Conservation (phyloP, 106 monocot genomes). For the Acanthochlamys bracteata region DNA sequence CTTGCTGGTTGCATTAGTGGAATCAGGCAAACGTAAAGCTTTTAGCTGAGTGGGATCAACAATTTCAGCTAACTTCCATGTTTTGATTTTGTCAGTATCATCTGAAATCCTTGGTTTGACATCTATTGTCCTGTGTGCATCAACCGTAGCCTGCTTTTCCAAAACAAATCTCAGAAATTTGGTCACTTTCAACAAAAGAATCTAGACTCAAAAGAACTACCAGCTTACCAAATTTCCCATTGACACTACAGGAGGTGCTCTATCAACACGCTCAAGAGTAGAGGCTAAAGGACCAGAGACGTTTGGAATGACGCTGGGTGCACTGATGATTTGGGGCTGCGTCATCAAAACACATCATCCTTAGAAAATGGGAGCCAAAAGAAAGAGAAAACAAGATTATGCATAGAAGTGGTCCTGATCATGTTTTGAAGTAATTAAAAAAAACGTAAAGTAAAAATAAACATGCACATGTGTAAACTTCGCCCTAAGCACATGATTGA, state of each 20-base stretch:
- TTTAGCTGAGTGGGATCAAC: conserved; percentile 70
- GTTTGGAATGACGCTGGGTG: conserved; percentile 36
- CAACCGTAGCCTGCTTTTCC: conserved; percentile 54
- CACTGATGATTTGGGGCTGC: conserved; percentile 60
- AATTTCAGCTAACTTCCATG: conserved; percentile 91
- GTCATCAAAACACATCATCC: conserved; percentile 1
- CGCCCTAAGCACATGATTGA: too few species aligned
- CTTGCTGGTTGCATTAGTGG: conserved; percentile 50
- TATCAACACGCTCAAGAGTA: conserved; percentile 49
- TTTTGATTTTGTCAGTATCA: conserved; percentile 73
- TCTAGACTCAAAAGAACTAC: not conserved
- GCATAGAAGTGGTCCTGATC: not conserved
- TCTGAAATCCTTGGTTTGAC: conserved; percentile 78
- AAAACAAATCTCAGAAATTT: not conserved
- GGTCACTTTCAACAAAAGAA: not conserved
- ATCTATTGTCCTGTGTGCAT: conserved; percentile 49
- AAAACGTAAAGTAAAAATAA: too few species aligned
- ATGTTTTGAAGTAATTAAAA: not conserved
- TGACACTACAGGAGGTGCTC: conserved; percentile 43
- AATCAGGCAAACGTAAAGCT: conserved; percentile 70
- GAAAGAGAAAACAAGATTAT: not conserved
- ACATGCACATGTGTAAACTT: too few species aligned
- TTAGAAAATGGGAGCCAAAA: too few species aligned
- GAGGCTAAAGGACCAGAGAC: conserved; percentile 42
- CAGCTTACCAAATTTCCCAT: conserved; percentile 44